phyloP scores from a whole-genome alignment of 352 stramenopile species.

The Pythium grandisporangium region DNA sequence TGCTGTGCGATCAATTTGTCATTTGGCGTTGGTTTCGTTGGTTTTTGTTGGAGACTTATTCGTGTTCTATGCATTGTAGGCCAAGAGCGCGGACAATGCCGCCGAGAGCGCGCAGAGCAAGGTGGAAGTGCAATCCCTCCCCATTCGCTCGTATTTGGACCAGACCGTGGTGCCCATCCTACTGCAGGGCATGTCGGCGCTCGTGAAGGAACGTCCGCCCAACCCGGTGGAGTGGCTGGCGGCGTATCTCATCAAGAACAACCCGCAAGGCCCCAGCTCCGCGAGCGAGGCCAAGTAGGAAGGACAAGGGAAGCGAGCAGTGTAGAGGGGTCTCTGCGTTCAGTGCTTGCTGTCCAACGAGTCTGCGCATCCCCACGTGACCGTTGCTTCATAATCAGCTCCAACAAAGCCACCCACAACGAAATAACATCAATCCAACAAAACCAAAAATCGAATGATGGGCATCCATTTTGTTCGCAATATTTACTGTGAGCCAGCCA shows the following conservation, averaged over 20 bases:
- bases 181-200: slow-evolving; percentile 95
- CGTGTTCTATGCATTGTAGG: slow-evolving; percentile 7
- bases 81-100: slow-evolving; percentile 63
- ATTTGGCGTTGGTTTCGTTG: neutral
- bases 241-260: slow-evolving; percentile 94
- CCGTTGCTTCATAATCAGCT: too few species aligned
- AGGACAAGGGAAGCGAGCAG: neutral
- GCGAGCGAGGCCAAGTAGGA: slow-evolving; percentile 48
- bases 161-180: slow-evolving; percentile 98
- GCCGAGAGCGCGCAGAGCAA: slow-evolving; percentile 77
- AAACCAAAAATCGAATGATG: too few species aligned
- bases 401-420: too few species aligned
- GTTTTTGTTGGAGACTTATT: too few species aligned
- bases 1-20: neutral
- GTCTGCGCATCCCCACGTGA: too few species aligned
- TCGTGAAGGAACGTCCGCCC: slow-evolving; percentile 95
- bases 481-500: too few species aligned
- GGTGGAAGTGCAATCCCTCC: slow-evolving; percentile 88
- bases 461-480: too few species aligned
- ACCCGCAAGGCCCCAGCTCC: slow-evolving; percentile 81
- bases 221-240: slow-evolving; percentile 98
- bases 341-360: too few species aligned
- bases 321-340: too few species aligned
- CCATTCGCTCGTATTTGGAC: slow-evolving; percentile 97
- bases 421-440: too few species aligned